Evolutionary conservation across 202 grass and related monocot genomes (phyloP).

Genomic region (Setaria viridis): DNA sequence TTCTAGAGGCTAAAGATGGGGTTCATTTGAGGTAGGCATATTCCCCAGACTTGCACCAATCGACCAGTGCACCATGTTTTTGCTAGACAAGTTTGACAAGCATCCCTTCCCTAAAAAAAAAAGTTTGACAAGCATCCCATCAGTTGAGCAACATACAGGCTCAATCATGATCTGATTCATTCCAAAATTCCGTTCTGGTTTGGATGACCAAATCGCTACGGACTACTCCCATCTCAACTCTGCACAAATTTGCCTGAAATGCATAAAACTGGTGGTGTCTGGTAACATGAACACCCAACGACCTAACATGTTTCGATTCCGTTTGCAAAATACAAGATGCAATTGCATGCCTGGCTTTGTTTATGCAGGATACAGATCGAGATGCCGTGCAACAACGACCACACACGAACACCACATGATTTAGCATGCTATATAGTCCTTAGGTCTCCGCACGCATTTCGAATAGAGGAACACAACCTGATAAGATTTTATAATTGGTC

Average conservation of each 20-base stretch:
- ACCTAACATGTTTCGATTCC: neutral
- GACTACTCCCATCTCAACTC: neutral
- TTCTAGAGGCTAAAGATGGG: constrained; percentile 2
- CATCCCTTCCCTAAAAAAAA: neutral
- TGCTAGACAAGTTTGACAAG: constrained; percentile 46
- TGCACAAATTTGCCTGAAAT: neutral
- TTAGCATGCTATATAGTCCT: neutral
- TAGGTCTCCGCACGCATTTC: neutral
- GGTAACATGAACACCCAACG: neutral
- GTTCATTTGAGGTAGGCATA: constrained; percentile 34
- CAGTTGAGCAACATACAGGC: neutral
- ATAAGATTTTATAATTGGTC: constrained; percentile 14
- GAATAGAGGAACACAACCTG: neutral
- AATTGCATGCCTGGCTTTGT: neutral
- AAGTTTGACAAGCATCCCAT: constrained; percentile 43
- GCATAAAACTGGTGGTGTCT: neutral
- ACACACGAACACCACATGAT: neutral
- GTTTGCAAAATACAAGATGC: neutral
- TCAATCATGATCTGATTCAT: neutral
- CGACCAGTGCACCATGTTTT: neutral
- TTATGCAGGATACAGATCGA: neutral
- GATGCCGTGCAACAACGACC: neutral
- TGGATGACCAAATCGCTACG: neutral
- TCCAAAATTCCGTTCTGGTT: neutral
- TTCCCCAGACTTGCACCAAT: constrained; percentile 8